Evolutionary conservation across 176 grass and related monocot species (phyloP).

Genomic region (Carex cristatella): DNA sequence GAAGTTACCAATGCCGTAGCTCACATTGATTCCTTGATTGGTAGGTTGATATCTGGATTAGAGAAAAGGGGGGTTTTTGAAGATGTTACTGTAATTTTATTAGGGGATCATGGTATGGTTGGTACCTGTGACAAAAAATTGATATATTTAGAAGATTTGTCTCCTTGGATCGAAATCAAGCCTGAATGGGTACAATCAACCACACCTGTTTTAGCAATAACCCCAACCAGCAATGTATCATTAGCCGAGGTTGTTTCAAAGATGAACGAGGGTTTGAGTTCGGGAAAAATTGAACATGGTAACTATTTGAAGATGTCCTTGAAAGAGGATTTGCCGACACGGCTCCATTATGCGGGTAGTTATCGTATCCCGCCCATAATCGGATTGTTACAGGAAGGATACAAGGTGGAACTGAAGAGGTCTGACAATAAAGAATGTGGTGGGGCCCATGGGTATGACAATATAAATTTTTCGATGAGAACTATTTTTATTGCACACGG

Average conservation of each 20-base stretch:
- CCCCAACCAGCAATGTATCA: conserved; percentile 38
- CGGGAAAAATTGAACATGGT: conserved; percentile 67
- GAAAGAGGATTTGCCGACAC: conserved; percentile 70
- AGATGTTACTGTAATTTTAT: conserved; percentile 75
- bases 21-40: conserved; percentile 60
- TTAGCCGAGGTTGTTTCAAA: conserved; percentile 57
- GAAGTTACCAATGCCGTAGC: conserved; percentile 49
- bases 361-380: conserved; percentile 84
- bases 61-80: conserved; percentile 72
- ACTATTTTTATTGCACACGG: conserved; percentile 71
- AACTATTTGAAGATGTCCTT: conserved; percentile 65
- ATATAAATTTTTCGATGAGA: conserved; percentile 90
- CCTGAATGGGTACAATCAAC: conserved; percentile 60
- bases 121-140: conserved; percentile 78
- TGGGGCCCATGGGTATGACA: conserved; percentile 81
- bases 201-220: conserved; percentile 65
- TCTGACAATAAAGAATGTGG: conserved; percentile 51
- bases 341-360: conserved; percentile 59
- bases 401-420: conserved; percentile 55
- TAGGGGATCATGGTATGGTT: conserved; percentile 93
- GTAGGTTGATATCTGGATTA: conserved; percentile 65
- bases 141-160: conserved; percentile 55
- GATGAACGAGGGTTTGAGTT: conserved; percentile 82
- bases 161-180: conserved; percentile 58
- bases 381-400: conserved; percentile 69